Evolutionary conservation across 2,329 filamentous ascomycete species (phyloP).

Genomic region (Epichloe sp.): DNA sequence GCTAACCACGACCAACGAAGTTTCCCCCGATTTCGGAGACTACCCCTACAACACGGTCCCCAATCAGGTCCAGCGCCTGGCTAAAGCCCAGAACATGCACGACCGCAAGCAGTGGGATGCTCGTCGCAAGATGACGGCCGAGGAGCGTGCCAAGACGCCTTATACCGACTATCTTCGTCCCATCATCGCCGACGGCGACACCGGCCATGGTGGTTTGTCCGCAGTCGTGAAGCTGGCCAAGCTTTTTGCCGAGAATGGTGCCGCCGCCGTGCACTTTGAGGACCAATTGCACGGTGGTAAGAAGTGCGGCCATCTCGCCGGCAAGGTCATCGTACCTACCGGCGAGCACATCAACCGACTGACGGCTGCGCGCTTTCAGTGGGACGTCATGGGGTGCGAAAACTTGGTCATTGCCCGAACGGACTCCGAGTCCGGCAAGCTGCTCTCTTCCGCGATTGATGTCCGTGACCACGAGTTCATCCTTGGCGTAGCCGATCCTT

Average conservation of each 20-base stretch:
- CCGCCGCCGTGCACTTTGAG: constrained; percentile 92
- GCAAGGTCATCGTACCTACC: constrained; percentile 87
- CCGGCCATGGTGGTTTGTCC: constrained; percentile 83
- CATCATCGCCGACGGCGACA: constrained; percentile 93
- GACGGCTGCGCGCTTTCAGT: constrained; percentile 85
- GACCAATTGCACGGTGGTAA: constrained; percentile 97
- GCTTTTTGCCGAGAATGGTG: constrained; percentile 92
- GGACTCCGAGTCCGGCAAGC: constrained; percentile 84
- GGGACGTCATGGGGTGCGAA: constrained; percentile 95
- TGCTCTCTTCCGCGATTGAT: constrained; percentile 84
- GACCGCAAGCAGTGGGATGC: constrained; percentile 91
- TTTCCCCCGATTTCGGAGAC: constrained; percentile 96
- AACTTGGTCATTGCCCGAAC: constrained; percentile 91
- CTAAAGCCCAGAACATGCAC: constrained; percentile 94
- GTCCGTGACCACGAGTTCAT: constrained; percentile 96
- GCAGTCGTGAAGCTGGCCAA: constrained; percentile 94
- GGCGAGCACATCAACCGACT: constrained; percentile 95
- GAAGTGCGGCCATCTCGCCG: constrained; percentile 93
- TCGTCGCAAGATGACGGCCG: constrained; percentile 61
- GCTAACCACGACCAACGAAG: constrained; percentile 88
- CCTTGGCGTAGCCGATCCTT: constrained; percentile 63
- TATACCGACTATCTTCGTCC: constrained; percentile 89
- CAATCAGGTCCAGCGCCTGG: constrained; percentile 90
- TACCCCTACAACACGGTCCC: constrained; percentile 99
- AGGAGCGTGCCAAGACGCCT: constrained; percentile 60